These are phyloP conservation scores for Suillus sp. DNA, from an alignment of 768 basidiomycete genomes.

Conservation along the genomic window DNA sequence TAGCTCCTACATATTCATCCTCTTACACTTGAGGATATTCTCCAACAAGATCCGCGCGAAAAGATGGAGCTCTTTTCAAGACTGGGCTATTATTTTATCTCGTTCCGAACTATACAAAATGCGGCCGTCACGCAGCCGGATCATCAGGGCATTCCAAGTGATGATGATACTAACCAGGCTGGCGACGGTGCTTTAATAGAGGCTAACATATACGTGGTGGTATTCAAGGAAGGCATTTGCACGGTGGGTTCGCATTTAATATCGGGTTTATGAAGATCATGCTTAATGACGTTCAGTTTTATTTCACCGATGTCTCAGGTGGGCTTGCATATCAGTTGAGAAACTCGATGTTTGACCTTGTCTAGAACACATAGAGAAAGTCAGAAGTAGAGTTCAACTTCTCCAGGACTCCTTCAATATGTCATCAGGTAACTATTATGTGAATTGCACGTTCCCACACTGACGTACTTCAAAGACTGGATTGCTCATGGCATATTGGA, in stretches of 20 bases:
- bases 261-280: background rate
- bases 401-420: constrained; percentile 64
- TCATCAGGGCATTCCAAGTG: constrained; percentile 30
- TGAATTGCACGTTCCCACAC: background rate
- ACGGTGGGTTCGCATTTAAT: constrained; percentile 46
- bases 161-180: constrained; percentile 30
- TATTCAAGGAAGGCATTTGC: constrained; percentile 87
- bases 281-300: constrained; percentile 57
- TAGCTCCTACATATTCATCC: constrained; percentile 89
- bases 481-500: constrained; percentile 92
- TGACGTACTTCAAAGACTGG: constrained; percentile 61
- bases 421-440: constrained; percentile 61
- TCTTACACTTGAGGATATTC: constrained; percentile 88
- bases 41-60: constrained; percentile 89
- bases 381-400: constrained; percentile 68
- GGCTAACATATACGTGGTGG: constrained; percentile 85
- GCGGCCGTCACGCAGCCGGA: constrained; percentile 44
- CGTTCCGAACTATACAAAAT: constrained; percentile 80
- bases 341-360: constrained; percentile 10
- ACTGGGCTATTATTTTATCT: constrained; percentile 91
- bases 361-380: constrained; percentile 74
- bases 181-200: constrained; percentile 60
- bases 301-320: constrained; percentile 85
- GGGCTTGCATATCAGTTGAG: background rate
- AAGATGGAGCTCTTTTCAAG: constrained; percentile 87